A percentile compares a stretch with the other conserved stretches of the same genome.
Conservation (phyloP, 352 stramenopile species). For the Elongisporangium prolatum region DNA sequence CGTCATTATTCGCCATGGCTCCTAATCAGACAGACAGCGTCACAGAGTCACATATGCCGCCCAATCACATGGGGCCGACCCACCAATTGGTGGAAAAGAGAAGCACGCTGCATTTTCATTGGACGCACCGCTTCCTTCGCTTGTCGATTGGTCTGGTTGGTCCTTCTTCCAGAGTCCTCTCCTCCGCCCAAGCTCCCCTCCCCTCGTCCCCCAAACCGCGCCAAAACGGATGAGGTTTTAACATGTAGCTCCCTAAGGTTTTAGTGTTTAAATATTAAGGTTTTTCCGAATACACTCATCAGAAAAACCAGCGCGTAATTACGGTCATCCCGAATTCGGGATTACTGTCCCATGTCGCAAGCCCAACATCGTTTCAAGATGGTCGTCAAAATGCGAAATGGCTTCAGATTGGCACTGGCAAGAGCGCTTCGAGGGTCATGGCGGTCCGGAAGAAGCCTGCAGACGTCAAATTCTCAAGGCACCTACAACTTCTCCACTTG, state of each 20-base stretch:
- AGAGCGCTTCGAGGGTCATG: slow-evolving; percentile 32
- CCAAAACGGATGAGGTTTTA: slow-evolving; percentile 2
- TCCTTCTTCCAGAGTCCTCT: slow-evolving; percentile 3
- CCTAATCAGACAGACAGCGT: not conserved
- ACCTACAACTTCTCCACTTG: not conserved
- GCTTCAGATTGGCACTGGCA: slow-evolving; percentile 57
- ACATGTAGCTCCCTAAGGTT: not conserved
- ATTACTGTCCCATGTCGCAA: not conserved
- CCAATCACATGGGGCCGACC: slow-evolving; percentile 29
- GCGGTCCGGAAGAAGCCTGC: slow-evolving; percentile 31
- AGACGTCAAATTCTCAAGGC: slow-evolving; percentile 49
- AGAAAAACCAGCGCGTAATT: slow-evolving; percentile 3
- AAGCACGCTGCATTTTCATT: slow-evolving; percentile 56
- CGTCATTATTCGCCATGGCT: slow-evolving; percentile 56
- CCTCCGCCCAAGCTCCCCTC: not conserved
- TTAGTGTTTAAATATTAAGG: not conserved
- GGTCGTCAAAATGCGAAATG: not conserved
- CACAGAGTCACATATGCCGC: not conserved
- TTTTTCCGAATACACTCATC: not conserved
- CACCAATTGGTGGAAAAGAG: slow-evolving; percentile 75
- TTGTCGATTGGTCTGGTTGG: slow-evolving; percentile 35
- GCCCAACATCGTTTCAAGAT: not conserved
- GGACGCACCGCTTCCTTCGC: slow-evolving; percentile 28
- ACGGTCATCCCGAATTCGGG: slow-evolving; percentile 4
- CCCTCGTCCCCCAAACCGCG: slow-evolving; percentile 1